Base-by-base conservation (phyloP, 2,329 filamentous ascomycete species). In the Dendryphion nanum region DNA sequence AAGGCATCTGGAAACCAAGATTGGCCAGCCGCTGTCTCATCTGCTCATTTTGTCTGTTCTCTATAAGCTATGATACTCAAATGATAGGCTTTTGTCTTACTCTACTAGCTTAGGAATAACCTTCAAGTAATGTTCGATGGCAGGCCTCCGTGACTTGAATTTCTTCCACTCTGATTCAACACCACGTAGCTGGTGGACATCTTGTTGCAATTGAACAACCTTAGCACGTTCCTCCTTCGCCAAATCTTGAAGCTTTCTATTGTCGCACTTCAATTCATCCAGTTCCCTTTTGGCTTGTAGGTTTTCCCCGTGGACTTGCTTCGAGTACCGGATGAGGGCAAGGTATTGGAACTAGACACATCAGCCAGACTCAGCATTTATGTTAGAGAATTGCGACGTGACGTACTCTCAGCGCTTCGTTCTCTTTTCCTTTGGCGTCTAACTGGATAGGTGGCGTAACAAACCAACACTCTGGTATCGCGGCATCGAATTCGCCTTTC, bases 311-410 rank as follows among this genome's bases (percentile, higher is more conserved):
- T 53, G 42, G 1, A 48, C 48, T 12, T 51, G 53, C 31, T 48
- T 53, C 30, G 53, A 55, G 40, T 55, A 63, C 16, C 53, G 50
- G 19, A 53, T 44, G 4, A 63, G 48, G 4, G 54, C 53, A 13
- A 57, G 40, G 23, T 74, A 76, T 47, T 76, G 73, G 37, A 76
- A 76, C 73, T 76, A n/a, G n/a, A n/a, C n/a, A n/a, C n/a, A n/a
- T n/a, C n/a, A n/a, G 42, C 3, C 16, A 6, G 10, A 5, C 15
- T 61, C 30, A 60, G 47, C 33, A 38, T 30, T 18, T 6, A 14
- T 14, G n/a, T 30, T 15, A 2, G n/a, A 18, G 28, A 30, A 13
- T 16, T 16, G 16, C 5, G 7, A 31, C 10, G 17, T 16, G 14
- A 43, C 54, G 30, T 54, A 73, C 72, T 18, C 68, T 57, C 18